These are phyloP conservation scores for Eurotiales sp. DNA, from an alignment of 2,329 filamentous ascomycete species.

Conservation along the genomic window DNA sequence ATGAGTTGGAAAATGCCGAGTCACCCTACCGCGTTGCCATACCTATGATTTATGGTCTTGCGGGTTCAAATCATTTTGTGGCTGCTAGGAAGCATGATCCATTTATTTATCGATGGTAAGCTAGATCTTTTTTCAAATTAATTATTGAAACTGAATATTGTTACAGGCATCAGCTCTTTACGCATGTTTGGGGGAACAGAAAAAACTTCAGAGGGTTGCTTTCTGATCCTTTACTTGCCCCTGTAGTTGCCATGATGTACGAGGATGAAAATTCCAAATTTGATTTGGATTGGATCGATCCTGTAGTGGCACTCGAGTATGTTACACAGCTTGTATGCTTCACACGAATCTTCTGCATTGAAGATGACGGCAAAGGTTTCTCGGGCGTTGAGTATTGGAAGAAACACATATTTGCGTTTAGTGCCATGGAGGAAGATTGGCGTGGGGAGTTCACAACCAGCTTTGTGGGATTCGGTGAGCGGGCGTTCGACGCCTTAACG, in stretches of 20 bases:
- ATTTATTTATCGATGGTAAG: slow-evolving; percentile 11
- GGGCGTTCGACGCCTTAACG: neutral
- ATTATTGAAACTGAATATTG: neutral
- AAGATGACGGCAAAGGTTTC: slow-evolving; percentile 11
- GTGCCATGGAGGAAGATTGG: neutral
- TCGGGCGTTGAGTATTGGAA: slow-evolving; percentile 8
- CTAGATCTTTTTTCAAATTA: neutral
- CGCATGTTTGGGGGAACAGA: slow-evolving; percentile 9
- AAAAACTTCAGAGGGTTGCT: slow-evolving; percentile 4
- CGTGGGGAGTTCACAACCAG: neutral
- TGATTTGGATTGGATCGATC: slow-evolving; percentile 11
- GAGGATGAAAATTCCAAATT: slow-evolving; percentile 13
- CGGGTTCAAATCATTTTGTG: slow-evolving; percentile 6
- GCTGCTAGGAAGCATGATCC: slow-evolving; percentile 13
- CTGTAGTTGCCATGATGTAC: slow-evolving; percentile 17
- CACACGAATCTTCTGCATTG: slow-evolving; percentile 11
- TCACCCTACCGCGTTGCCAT: slow-evolving; percentile 15
- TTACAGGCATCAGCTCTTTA: slow-evolving; percentile 10
- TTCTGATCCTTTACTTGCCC: slow-evolving; percentile 5
- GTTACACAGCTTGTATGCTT: slow-evolving; percentile 5
- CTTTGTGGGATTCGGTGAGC: slow-evolving; percentile 7
- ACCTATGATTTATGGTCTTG: neutral
- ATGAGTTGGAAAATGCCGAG: neutral
- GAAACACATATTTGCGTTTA: slow-evolving; percentile 9
- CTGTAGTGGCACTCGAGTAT: slow-evolving; percentile 3